Percentiles rank a stretch among this genome's conserved stretches.
These are phyloP conservation scores for Hordeum pubiflorum DNA, from an alignment of 202 grass and related monocot genomes.

Conservation along the genomic window DNA sequence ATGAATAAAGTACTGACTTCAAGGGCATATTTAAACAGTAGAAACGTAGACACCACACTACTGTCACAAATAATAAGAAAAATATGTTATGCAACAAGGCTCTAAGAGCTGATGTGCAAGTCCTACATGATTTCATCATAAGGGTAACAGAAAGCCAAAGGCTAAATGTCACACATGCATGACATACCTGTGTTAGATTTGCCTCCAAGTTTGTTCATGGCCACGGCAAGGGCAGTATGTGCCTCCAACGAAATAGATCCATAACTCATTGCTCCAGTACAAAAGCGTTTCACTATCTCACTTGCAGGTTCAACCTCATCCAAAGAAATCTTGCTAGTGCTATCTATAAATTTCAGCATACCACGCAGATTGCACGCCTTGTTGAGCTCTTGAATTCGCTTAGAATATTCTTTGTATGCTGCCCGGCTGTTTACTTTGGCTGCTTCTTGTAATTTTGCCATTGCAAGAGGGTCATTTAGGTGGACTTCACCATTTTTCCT, in stretches of 20 bases:
- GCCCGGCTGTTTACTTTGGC: constrained; percentile 79
- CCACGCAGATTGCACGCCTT: constrained; percentile 89
- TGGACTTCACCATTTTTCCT: constrained; percentile 95
- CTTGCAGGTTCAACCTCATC: constrained; percentile 88
- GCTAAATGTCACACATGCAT: constrained; percentile 3
- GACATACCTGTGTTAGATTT: constrained; percentile 98
- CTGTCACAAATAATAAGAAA: neutral
- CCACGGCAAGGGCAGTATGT: constrained; percentile 87
- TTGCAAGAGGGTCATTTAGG: constrained; percentile 93
- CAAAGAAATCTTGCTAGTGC: constrained; percentile 54
- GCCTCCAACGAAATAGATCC: constrained; percentile 98
- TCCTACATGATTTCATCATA: neutral
- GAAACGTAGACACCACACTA: neutral
- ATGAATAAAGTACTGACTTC: neutral
- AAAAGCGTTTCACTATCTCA: constrained; percentile 90
- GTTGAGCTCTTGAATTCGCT: constrained; percentile 89
- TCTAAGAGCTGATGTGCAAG: neutral
- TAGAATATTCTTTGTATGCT: constrained; percentile 93
- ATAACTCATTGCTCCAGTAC: constrained; percentile 99
- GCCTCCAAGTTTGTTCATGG: constrained; percentile 97
- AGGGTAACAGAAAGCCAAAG: neutral
- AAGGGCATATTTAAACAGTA: neutral
- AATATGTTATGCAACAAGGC: neutral
- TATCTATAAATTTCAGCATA: constrained; percentile 93
- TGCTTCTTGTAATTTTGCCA: constrained; percentile 95